Evolutionary conservation across 139 green algal species (phyloP), one percentile per base, ranked within the genome.

Genomic region (Coelastrella sp.): DNA sequence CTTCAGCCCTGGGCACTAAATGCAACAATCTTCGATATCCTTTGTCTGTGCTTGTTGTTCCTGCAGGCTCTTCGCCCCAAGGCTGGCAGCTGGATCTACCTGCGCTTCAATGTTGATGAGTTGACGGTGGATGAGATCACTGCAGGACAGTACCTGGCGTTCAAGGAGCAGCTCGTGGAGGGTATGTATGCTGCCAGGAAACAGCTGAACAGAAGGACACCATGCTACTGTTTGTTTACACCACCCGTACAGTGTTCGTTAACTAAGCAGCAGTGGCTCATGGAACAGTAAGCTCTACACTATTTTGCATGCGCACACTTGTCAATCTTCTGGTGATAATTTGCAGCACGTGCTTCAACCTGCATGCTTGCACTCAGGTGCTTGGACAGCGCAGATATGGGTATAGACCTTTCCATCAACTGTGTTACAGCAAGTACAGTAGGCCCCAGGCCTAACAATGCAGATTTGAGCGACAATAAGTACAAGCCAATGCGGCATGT

Each of bases 121-220:
- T 90, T 97, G 92, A 80, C 80, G 3, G 92, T 92, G 16, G 89
- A 96, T 65, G 92, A 95, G 74, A 89, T 98, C 64, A 90, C 77
- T 2, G 89, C 92, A 4, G 80, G 90, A 8, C 86, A 95, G 66
- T 98, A 97, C 92, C 93, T 98, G 66, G 92, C 88, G 0, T 95
- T 97, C 90, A 98, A 98, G 84, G 96, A 98, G 91, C 91, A 92
- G 3, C 92, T 97, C 17, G 89, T 92, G 66, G 80, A 83, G 0
- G 88, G 80, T 88, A 71, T 57, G 88, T 5, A 71, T 71, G 64
- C 59, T 47, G 32, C 32, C 32, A 47, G 32, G 32, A 47, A 47
- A 47, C 32, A 47, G 32, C 32, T 47, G 32, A 47, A 47, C 32
- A 47, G 32, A 47, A 47, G 0, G 2, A 87, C 4, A 76, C 6